Percentiles rank a stretch among this genome's conserved stretches.
These are phyloP conservation scores for Nicotiana knightiana DNA, from an alignment of 257 asterid genomes.

Conservation along the genomic window DNA sequence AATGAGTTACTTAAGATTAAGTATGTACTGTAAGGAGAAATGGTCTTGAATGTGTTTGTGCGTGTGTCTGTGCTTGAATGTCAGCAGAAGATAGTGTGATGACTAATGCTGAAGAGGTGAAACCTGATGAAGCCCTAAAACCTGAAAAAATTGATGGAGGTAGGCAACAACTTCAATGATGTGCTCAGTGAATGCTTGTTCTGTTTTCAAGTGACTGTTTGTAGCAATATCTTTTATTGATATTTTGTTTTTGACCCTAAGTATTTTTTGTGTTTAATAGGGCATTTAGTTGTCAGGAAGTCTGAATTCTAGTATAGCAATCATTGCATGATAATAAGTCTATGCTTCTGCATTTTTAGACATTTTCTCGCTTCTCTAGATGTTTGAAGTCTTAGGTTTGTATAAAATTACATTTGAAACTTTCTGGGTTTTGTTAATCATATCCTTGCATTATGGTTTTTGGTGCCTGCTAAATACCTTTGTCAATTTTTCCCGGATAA, in stretches of 20 bases:
- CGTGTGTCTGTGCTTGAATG: conserved; percentile 8
- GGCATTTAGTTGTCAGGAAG: neutral
- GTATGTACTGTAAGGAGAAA: neutral
- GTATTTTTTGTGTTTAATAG: neutral
- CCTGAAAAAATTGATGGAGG: conserved; percentile 20
- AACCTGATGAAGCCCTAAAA: conserved; percentile 9
- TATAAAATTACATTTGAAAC: neutral
- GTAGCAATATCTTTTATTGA: neutral
- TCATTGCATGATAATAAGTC: neutral
- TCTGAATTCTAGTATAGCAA: neutral
- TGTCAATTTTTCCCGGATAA: neutral
- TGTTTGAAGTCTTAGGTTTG: neutral
- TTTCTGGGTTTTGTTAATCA: neutral
- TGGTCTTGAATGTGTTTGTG: neutral
- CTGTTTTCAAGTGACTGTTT: neutral
- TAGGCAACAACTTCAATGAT: neutral
- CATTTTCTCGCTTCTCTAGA: neutral
- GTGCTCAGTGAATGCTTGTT: neutral
- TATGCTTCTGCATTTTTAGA: neutral
- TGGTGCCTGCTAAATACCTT: neutral
- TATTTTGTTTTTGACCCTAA: neutral
- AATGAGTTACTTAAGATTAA: neutral
- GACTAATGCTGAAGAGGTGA: conserved; percentile 15
- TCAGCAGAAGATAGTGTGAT: conserved; percentile 21
- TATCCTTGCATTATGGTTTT: neutral